Evolutionary conservation across 371 early-diverging fungal genomes (phyloP).

Genomic region (Rhizopus delemar): DNA sequence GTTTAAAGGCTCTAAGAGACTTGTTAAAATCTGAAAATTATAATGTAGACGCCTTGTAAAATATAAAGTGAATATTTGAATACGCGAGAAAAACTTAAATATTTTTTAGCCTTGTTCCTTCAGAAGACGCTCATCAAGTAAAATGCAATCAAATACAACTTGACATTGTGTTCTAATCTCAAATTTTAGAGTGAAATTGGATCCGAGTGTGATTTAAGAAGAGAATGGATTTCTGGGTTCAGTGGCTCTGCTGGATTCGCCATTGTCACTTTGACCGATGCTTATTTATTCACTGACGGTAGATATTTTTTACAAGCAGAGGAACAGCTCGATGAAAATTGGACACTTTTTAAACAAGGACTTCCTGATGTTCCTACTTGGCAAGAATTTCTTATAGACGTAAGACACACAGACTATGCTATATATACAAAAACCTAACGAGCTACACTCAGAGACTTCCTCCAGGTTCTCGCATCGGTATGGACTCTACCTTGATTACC

Average conservation of each 20-base stretch:
- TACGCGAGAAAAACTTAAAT: too few relatives aligned
- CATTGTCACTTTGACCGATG: slow-evolving; percentile 69
- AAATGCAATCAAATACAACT: not conserved
- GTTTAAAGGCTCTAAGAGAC: slow-evolving; percentile 23
- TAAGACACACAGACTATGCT: slow-evolving; percentile 13
- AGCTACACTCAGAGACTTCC: slow-evolving; percentile 53
- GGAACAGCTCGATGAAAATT: slow-evolving; percentile 87
- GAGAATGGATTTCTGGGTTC: slow-evolving; percentile 92
- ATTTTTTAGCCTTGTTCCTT: slow-evolving; percentile 62
- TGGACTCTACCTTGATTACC: slow-evolving; percentile 83
- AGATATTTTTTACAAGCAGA: slow-evolving; percentile 98
- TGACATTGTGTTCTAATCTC: not conserved
- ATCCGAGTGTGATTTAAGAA: slow-evolving; percentile 82
- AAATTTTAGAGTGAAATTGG: slow-evolving; percentile 87
- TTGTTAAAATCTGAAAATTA: slow-evolving; percentile 19
- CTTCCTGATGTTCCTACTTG: slow-evolving; percentile 85
- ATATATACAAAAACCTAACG: not conserved
- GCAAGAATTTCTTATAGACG: slow-evolving; percentile 81
- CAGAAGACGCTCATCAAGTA: slow-evolving; percentile 86
- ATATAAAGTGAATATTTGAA: too few relatives aligned
- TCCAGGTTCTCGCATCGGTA: slow-evolving; percentile 73
- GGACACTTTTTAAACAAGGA: slow-evolving; percentile 93
- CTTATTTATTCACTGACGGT: slow-evolving; percentile 96
- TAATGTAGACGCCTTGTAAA: slow-evolving; percentile 28
- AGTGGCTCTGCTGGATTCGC: slow-evolving; percentile 95